Evolutionary conservation across 495 filamentous ascomycete species (phyloP), one percentile per base, ranked within the genome.

Genomic region (Pyrenopolyporus hunteri): DNA sequence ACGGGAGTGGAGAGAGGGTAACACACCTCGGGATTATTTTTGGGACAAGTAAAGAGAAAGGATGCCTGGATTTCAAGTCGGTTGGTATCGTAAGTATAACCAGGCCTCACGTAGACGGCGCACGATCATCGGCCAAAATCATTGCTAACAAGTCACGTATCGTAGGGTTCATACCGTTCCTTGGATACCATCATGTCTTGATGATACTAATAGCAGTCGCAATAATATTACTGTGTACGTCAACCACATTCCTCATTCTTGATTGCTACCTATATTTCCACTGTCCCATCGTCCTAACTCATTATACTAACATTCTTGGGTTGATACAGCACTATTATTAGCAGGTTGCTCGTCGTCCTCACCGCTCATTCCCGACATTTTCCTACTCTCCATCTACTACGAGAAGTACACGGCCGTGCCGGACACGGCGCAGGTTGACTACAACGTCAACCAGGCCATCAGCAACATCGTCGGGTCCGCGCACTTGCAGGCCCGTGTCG

Each of bases 111-210:
- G 1, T 10, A 4, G n/a, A 36, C n/a, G 6, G 3, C 20, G 4
- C 13, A 2, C 13, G 1, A 5, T 23, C 10, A 2, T 23, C 19
- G 37, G 6, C 37, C 3, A 45, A n/a, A 29, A 9, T 29, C 4
- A 29, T 29, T 52, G 39, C 53, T 71, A 55, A 73, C 74, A 50
- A 28, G 13, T 9, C 5, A 68, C 33, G 46, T 39, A 36, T 40
- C 16, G 31, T 65, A 96, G 92, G 91, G 67, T 85, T 93, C 69
- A 82, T 97, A 78, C 93, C 94, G 56, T 91, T 96, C 77, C 86
- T 99, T 58, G 94, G 95, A 59, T 99, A 98, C 76, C 94, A 99
- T 76, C 94, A 99, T 84, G 89, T 97, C 40, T 82, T 99, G 64
- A 98, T 99, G 94, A 89, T 98, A 64, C 77, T 99, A 46, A 96